phyloP scores from a whole-genome alignment of 2,329 filamentous ascomycete genomes.

The Aschersonia sp. region DNA sequence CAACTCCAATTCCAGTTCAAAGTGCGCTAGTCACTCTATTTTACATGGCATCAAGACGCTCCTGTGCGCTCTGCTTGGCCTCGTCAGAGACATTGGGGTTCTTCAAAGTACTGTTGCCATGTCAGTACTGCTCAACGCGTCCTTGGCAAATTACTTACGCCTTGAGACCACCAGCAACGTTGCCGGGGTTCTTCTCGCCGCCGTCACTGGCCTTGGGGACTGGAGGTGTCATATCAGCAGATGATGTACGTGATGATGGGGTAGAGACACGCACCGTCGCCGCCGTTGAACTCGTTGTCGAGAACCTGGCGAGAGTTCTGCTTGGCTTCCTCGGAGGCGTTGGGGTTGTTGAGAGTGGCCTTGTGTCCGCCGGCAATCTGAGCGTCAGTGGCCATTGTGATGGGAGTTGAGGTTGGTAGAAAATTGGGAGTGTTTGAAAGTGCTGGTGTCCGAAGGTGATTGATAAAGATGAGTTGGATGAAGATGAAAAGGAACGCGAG shows the following conservation, averaged over 20 bases:
- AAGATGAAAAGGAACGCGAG: background rate
- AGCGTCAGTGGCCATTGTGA: conserved; percentile 30
- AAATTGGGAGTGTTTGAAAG: too few relatives aligned
- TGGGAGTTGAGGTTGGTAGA: background rate
- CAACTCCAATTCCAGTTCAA: background rate
- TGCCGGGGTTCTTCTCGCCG: conserved; percentile 35
- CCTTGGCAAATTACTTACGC: conserved; percentile 22
- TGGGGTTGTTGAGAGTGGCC: conserved; percentile 42
- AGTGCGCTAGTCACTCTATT: background rate
- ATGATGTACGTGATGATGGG: background rate
- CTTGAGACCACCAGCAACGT: conserved; percentile 36
- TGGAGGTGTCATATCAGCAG: background rate
- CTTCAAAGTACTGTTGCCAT: conserved; percentile 27
- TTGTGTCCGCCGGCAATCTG: conserved; percentile 44
- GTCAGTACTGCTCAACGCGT: background rate
- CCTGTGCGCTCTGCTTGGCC: conserved; percentile 39
- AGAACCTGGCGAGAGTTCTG: conserved; percentile 38
- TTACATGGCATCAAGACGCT: conserved; percentile 23
- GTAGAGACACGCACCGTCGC: conserved; percentile 15
- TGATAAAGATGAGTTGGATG: background rate
- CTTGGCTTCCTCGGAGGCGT: conserved; percentile 40
- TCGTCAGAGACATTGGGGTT: conserved; percentile 43
- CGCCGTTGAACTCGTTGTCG: conserved; percentile 31
- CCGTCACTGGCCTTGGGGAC: conserved; percentile 18
- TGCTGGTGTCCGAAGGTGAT: too few relatives aligned